Base-by-base conservation (phyloP, 768 basidiomycete genomes). In the Glaciozyma martinii region DNA sequence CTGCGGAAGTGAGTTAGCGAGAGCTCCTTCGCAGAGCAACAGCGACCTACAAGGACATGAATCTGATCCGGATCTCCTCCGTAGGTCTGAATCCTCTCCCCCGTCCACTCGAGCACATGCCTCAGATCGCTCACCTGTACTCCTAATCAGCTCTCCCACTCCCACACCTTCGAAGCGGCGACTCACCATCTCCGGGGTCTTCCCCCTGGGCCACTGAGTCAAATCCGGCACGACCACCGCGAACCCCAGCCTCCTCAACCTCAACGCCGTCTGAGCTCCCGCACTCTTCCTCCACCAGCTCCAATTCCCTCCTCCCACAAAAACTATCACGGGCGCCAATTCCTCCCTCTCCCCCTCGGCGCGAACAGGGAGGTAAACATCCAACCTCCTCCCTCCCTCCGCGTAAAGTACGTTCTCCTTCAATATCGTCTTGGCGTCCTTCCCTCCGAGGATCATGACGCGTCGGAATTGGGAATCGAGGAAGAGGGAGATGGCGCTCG, bases 61-160 rank as follows among this genome's bases (percentile, higher is more conserved):
- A 71, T 71, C 29, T 61, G 42, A 5, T 40, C n/a, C 3, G 69
- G 60, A 25, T 66, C 58, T 6, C 73, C 73, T 27, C 67, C 69
- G 47, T 72, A 67, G 10, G 19, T 44, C 18, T 56, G 62, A 46
- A 64, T 61, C n/a, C 63, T 52, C 25, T 54, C 33, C 12, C 53
- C 54, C n/a, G 62, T 66, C 72, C 72, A 73, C 10, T 55, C 46
- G 1, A 71, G 59, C 16, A 70, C 70, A 16, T 49, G 27, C 6
- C 72, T 65, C 15, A 72, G 19, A 53, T 73, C 71, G 1, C 54
- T 66, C 57, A 71, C 69, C 55, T 56, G 50, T 8, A 59, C 42
- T 15, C 55, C 37, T 19, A 47, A 12, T 47, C 40, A 18, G 65
- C 53, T 62, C 25, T 13, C 44, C 3, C 18, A 9, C 40, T 8